phyloP scores from a whole-genome alignment of 2,329 filamentous ascomycete genomes.

The Diaporthe citriasiana region DNA sequence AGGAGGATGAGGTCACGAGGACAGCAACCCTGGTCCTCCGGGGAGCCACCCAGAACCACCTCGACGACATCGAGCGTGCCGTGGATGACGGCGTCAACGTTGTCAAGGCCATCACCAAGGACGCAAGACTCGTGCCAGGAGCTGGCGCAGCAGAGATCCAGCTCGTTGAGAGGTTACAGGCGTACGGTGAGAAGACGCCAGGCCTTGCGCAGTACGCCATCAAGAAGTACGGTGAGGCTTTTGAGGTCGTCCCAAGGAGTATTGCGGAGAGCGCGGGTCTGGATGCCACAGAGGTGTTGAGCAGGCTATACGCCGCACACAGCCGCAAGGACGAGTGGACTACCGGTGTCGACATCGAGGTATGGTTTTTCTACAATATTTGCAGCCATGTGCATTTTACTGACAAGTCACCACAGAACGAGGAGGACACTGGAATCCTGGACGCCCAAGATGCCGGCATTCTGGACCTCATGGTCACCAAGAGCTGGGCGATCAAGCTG shows the following conservation, averaged over 20 bases:
- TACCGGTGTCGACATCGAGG: conserved; percentile 93
- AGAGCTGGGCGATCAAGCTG: conserved; percentile 97
- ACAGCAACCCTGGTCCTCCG: conserved; percentile 95
- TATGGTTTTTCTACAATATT: conserved; percentile 51
- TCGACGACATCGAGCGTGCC: conserved; percentile 96
- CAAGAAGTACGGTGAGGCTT: conserved; percentile 96
- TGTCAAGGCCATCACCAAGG: conserved; percentile 97
- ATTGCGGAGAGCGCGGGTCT: conserved; percentile 95
- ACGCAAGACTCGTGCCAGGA: conserved; percentile 90
- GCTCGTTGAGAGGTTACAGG: conserved; percentile 91
- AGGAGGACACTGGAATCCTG: conserved; percentile 83
- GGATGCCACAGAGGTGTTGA: conserved; percentile 96
- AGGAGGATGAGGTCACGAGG: conserved; percentile 92
- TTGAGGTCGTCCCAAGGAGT: conserved; percentile 95
- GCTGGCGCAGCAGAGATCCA: conserved; percentile 96
- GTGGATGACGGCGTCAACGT: conserved; percentile 99
- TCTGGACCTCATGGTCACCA: conserved; percentile 90
- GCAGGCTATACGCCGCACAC: conserved; percentile 92
- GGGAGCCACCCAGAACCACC: conserved; percentile 96
- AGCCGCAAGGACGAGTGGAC: conserved; percentile 90
- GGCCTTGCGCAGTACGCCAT: conserved; percentile 97
- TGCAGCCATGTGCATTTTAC: conserved; percentile 30
- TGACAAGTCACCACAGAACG: conserved; percentile 66
- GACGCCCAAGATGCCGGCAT: conserved; percentile 92
- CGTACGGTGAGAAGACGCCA: conserved; percentile 91